phyloP scores from a whole-genome alignment of 1,284 basidiomycete genomes.

The Cutaneotrichosporon mucoides region DNA sequence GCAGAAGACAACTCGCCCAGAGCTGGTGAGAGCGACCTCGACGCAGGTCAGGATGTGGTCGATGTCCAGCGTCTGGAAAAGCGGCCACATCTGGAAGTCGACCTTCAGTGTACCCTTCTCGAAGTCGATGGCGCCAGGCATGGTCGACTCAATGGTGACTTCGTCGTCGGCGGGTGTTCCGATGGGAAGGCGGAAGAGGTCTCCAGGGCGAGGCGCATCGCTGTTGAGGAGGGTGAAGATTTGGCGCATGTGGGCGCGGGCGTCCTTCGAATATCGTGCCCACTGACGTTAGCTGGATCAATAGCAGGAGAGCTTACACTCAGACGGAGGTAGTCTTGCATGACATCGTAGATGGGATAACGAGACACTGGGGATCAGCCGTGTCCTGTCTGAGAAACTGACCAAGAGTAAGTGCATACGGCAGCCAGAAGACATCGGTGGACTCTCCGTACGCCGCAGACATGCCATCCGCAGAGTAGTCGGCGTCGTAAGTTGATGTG shows the following conservation, averaged over 20 bases:
- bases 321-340: conserved; percentile 86
- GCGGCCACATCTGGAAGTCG: conserved; percentile 88
- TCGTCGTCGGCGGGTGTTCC: conserved; percentile 29
- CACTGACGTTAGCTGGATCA: conserved; percentile 55
- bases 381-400: not conserved
- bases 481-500: conserved; percentile 11
- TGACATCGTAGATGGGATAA: conserved; percentile 85
- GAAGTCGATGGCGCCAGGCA: conserved; percentile 52
- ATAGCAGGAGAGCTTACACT: conserved; percentile 24
- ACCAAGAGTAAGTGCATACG: conserved; percentile 69
- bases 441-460: conserved; percentile 41
- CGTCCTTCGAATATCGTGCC: conserved; percentile 88
- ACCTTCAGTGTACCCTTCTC: conserved; percentile 47
- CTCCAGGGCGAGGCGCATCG: conserved; percentile 79
- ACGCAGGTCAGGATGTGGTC: conserved; percentile 91
- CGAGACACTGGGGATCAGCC: conserved; percentile 62
- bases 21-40: conserved; percentile 88
- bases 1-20: conserved; percentile 83
- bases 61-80: conserved; percentile 90
- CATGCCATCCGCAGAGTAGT: conserved; percentile 21
- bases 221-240: conserved; percentile 51
- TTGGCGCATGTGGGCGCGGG: conserved; percentile 44
- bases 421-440: conserved; percentile 88
- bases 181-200: conserved; percentile 46
- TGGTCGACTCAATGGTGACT: conserved; percentile 35